A percentile compares a stretch with the other conserved stretches of the same genome.
These are phyloP conservation scores for Physaria fendleri DNA, from an alignment of 345 rosid species.

Conservation along the genomic window DNA sequence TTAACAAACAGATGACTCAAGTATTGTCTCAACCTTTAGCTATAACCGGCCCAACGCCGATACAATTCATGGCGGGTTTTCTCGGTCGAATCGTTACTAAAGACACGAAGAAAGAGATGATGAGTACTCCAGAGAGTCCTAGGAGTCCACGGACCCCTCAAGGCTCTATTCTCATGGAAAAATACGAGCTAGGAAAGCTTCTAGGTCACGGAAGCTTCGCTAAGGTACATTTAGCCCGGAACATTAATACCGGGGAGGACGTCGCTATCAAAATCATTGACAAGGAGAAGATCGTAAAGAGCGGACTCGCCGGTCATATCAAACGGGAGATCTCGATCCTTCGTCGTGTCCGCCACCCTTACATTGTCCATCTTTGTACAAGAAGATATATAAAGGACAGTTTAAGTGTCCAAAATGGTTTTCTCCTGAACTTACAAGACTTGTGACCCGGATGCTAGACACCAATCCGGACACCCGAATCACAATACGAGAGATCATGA, in stretches of 20 bases:
- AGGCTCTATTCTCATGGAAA: constrained; percentile 48
- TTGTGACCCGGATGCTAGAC: no score
- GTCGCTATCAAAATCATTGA: constrained; percentile 87
- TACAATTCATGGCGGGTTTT: constrained; percentile 16
- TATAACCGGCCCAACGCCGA: constrained; percentile 7
- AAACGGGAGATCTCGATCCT: no score
- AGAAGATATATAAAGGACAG: no score
- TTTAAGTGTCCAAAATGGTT: no score
- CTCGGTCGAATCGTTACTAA: constrained; percentile 17
- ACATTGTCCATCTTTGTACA: no score
- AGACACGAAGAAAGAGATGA: constrained; percentile 7
- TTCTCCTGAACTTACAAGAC: no score
- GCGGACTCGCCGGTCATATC: no score
- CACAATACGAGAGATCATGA: no score
- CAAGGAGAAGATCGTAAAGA: no score
- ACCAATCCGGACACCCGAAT: no score
- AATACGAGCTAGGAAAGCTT: constrained; percentile 79
- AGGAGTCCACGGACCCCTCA: constrained; percentile 24
- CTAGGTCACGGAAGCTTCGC: constrained; percentile 97
- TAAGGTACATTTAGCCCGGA: constrained; percentile 72
- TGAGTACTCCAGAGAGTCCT: constrained; percentile 14
- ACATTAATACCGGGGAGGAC: constrained; percentile 53
- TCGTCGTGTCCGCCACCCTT: no score
- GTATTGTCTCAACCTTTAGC: constrained; percentile 13
- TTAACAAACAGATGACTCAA: constrained; percentile 25